Percentiles rank a stretch among this genome's conserved stretches.
Evolutionary conservation across 1,284 basidiomycete species (phyloP).

Genomic region (Phlebopus sp.): DNA sequence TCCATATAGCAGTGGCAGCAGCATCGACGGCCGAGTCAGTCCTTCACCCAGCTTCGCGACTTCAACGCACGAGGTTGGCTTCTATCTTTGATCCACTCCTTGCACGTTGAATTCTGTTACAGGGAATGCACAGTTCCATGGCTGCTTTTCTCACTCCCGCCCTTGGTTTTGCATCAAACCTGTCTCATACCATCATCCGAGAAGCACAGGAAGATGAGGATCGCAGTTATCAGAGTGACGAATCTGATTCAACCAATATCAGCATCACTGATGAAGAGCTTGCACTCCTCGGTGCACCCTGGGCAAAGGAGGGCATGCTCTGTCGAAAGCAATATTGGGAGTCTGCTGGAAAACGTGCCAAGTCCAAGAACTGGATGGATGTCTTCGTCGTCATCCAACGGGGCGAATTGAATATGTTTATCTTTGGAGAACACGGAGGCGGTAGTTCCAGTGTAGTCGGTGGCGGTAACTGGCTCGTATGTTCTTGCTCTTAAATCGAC

Average conservation of each 20-base stretch:
- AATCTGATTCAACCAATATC: conserved; percentile 62
- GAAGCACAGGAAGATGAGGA: conserved; percentile 92
- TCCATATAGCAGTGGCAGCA: conserved; percentile 78
- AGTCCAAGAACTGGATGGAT: conserved; percentile 87
- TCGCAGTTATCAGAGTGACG: conserved; percentile 63
- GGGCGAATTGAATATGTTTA: conserved; percentile 94
- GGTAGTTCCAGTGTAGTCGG: conserved; percentile 70
- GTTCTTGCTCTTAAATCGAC: conserved; percentile 28
- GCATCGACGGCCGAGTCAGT: conserved; percentile 80
- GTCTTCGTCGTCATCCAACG: conserved; percentile 95
- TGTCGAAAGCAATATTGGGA: conserved; percentile 96
- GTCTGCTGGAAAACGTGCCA: conserved; percentile 74
- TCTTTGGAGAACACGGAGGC: conserved; percentile 70
- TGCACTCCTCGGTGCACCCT: conserved; percentile 91
- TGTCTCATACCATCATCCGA: conserved; percentile 93
- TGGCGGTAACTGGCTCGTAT: conserved; percentile 95
- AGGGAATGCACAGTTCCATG: conserved; percentile 49
- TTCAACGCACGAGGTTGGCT: conserved; percentile 73
- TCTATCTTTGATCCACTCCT: background rate
- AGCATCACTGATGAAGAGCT: conserved; percentile 93
- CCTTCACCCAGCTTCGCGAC: conserved; percentile 78
- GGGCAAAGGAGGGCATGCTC: conserved; percentile 98
- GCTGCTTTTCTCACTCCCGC: conserved; percentile 72
- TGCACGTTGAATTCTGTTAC: conserved; percentile 12
- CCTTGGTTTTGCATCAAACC: conserved; percentile 92